A percentile compares a stretch with the other conserved stretches of the same genome.
phyloP scores from a whole-genome alignment of 139 green algal genomes.

The Volvox reticuliferus region DNA sequence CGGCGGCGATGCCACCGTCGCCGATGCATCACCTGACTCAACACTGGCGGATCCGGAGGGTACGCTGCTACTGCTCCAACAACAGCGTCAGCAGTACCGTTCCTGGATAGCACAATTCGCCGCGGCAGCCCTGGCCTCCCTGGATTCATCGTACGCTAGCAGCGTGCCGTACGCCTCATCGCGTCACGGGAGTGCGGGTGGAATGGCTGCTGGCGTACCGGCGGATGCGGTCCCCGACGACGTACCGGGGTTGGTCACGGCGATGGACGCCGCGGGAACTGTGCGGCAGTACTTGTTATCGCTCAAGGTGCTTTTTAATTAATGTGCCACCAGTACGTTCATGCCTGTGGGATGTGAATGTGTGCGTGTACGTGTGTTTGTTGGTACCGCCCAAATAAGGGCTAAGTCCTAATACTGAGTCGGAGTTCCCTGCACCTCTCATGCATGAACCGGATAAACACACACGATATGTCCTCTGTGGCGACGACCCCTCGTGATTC shows the following conservation, averaged over 20 bases:
- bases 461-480: too few relatives aligned
- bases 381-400: too few relatives aligned
- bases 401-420: too few relatives aligned
- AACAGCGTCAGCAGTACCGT: conserved; percentile 34
- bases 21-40: background rate
- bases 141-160: conserved; percentile 12
- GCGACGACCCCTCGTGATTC: too few relatives aligned
- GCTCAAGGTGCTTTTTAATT: too few relatives aligned
- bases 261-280: conserved; percentile 32
- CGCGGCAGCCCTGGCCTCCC: background rate
- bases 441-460: too few relatives aligned
- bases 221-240: background rate
- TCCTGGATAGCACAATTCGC: conserved; percentile 33
- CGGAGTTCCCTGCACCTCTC: too few relatives aligned
- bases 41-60: background rate
- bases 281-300: conserved; percentile 13
- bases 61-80: background rate
- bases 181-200: background rate
- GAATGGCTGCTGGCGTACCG: background rate
- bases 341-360: too few relatives aligned
- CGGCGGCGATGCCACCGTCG: background rate
- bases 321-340: too few relatives aligned
- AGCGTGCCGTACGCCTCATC: background rate
- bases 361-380: background rate
- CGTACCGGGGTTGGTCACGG: conserved; percentile 11